Evolutionary conservation across 2,329 filamentous ascomycete species (phyloP), one percentile per base, ranked within the genome.

Genomic region (Neurospora sp.): DNA sequence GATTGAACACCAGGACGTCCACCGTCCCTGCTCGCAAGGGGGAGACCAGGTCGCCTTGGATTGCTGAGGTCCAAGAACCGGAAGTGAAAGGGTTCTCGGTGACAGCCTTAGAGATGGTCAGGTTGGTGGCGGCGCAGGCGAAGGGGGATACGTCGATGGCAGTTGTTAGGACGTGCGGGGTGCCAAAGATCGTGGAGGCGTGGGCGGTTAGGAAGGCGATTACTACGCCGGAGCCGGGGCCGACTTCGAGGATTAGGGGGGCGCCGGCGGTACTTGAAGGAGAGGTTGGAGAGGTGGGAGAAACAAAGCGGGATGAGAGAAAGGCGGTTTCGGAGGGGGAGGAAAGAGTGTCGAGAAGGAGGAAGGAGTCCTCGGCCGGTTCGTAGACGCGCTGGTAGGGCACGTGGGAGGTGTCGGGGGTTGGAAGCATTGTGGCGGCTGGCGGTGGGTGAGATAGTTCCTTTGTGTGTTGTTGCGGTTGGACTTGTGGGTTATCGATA

Each of bases 1-100:
- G 96, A 78, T 99, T 99, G 85, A 98, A 99, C 37, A 99, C 86
- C 72, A 99, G 85, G 11, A 99, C 86, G 77, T 99, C 96, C 5
- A 97, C 86, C 46, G 81, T 80, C 2, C 84, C 82, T 0, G 82
- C 77, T 8, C 86, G 84, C 52, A 96, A 81, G 0, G 89, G 82
- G 2, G 85, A 80, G 4, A 86, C 84, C 0, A 99, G 84, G 77
- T 98, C 92, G 1, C 87, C 90, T 70, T 88, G 88, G 36, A 90
- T 78, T 19, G 90, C 86, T 36, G 33, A 36, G 6, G 33, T 36
- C 33, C 33, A 33, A 6, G 33, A 33, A 33, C 33, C 23, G 23
- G 23, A 28, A 28, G 23, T 28, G 23, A 3, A 28, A 28, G 23
- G 23, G 23, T 28, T 28, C 3, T 28, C 3, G 23, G 23, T 28